phyloP scores from a whole-genome alignment of 805 yeast genomes.

The Wickerhamomyces canadensis region DNA sequence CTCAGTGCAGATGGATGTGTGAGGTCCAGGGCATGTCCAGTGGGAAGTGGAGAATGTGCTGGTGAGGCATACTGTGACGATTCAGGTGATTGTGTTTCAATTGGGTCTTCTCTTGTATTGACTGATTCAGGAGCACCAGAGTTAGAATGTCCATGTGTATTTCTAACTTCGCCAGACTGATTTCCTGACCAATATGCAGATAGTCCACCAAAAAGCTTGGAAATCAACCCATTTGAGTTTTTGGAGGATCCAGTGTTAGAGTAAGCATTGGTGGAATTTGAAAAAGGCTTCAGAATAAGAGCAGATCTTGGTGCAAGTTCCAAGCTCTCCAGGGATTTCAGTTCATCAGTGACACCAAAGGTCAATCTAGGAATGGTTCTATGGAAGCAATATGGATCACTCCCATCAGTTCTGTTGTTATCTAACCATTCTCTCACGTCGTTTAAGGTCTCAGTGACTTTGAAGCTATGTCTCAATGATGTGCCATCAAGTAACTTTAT shows the following conservation, averaged over 20 bases:
- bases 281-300: constrained; percentile 61
- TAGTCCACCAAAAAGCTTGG: constrained; percentile 28
- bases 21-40: constrained; percentile 6
- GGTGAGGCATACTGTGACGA: constrained; percentile 26
- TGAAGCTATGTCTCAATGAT: constrained; percentile 47
- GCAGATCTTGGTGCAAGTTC: constrained; percentile 71
- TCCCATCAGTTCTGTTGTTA: constrained; percentile 41
- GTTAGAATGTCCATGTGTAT: constrained; percentile 4
- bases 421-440: constrained; percentile 63
- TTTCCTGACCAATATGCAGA: constrained; percentile 29
- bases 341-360: constrained; percentile 59
- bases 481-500: constrained; percentile 66
- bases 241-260: constrained; percentile 17
- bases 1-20: constrained; percentile 21
- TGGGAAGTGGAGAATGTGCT: constrained; percentile 16
- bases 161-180: not conserved
- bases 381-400: constrained; percentile 40
- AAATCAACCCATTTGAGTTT: constrained; percentile 22
- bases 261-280: constrained; percentile 26
- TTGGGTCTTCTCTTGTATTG: constrained; percentile 4
- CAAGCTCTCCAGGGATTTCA: constrained; percentile 43
- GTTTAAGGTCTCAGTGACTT: constrained; percentile 37
- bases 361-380: constrained; percentile 55
- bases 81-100: constrained; percentile 10
- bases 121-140: not conserved